A percentile compares a stretch with the other conserved stretches of the same genome.
These are phyloP conservation scores for Cicer chorassanicum DNA, from an alignment of 306 rosid species.

Conservation along the genomic window DNA sequence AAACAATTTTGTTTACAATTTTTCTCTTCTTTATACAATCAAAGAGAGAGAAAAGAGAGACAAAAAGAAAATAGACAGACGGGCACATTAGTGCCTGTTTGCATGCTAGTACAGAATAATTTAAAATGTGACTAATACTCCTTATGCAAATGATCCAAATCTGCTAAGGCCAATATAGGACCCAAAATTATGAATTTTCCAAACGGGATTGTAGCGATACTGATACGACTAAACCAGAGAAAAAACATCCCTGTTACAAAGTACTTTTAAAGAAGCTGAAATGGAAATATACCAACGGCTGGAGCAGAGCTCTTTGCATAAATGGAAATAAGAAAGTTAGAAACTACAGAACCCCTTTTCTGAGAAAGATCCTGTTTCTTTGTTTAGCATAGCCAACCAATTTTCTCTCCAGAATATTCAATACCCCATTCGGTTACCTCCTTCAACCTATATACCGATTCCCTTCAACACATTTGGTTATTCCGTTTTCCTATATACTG, in stretches of 20 bases:
- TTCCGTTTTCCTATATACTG: not conserved
- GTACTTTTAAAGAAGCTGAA: not conserved
- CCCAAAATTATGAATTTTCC: not conserved
- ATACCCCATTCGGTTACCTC: not conserved
- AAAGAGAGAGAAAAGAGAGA: not conserved
- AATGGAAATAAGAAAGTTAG: not conserved
- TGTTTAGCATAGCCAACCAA: too few species aligned
- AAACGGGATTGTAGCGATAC: not conserved
- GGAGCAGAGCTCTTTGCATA: not conserved
- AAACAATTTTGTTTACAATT: not conserved
- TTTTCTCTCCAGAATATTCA: not conserved
- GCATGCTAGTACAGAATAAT: conserved; percentile 10
- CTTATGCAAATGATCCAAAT: conserved; percentile 26
- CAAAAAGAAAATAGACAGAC: not conserved
- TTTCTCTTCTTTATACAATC: conserved; percentile 3
- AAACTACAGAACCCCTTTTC: not conserved
- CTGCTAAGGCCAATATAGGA: conserved; percentile 21
- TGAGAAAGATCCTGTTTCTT: not conserved
- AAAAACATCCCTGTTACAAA: too few species aligned
- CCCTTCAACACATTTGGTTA: not conserved
- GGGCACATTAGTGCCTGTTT: not conserved
- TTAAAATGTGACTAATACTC: conserved; percentile 17
- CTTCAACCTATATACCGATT: not conserved
- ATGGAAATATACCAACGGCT: not conserved
- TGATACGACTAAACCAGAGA: not conserved